A percentile compares a stretch with the other conserved stretches of the same genome.
Conservation (phyloP, 2,329 filamentous ascomycete species). For the Xenoacremonium recifei region DNA sequence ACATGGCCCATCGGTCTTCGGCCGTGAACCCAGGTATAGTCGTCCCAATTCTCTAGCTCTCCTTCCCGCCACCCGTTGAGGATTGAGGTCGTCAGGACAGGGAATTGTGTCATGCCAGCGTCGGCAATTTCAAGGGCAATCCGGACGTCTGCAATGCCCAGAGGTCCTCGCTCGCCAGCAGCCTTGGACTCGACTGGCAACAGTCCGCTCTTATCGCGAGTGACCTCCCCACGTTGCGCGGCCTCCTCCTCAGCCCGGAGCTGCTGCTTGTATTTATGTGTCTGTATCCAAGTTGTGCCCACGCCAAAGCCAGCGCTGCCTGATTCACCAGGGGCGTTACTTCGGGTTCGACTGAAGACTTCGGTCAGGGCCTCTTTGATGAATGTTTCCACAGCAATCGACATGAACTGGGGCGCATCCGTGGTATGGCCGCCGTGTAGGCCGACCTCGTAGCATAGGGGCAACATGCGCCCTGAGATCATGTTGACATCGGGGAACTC, state of each 20-base stretch:
- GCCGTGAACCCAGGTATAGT: conserved; percentile 54
- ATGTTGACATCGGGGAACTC: conserved; percentile 66
- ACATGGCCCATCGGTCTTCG: conserved; percentile 23
- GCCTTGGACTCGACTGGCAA: conserved; percentile 80
- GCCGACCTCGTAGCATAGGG: conserved; percentile 66
- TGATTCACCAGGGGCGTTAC: conserved; percentile 62
- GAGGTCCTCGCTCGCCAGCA: conserved; percentile 65
- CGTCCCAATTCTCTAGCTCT: conserved; percentile 66
- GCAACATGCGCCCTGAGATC: conserved; percentile 64
- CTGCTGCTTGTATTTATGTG: conserved; percentile 72
- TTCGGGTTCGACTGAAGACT: conserved; percentile 62
- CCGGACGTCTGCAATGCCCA: conserved; percentile 76
- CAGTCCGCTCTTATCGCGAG: conserved; percentile 72
- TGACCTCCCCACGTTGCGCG: conserved; percentile 69
- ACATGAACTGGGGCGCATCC: conserved; percentile 64
- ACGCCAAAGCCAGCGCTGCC: conserved; percentile 62
- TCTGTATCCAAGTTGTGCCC: conserved; percentile 72
- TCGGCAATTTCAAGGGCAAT: conserved; percentile 76
- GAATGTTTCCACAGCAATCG: conserved; percentile 64
- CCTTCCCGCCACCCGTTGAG: conserved; percentile 71
- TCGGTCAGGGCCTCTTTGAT: conserved; percentile 65
- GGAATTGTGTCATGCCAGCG: conserved; percentile 73
- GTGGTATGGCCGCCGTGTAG: conserved; percentile 56
- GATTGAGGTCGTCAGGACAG: conserved; percentile 69
- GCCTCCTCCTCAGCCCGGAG: conserved; percentile 74